Conservation (phyloP, 805 yeast genomes). For the Saccharomycopsis lassenensis region DNA sequence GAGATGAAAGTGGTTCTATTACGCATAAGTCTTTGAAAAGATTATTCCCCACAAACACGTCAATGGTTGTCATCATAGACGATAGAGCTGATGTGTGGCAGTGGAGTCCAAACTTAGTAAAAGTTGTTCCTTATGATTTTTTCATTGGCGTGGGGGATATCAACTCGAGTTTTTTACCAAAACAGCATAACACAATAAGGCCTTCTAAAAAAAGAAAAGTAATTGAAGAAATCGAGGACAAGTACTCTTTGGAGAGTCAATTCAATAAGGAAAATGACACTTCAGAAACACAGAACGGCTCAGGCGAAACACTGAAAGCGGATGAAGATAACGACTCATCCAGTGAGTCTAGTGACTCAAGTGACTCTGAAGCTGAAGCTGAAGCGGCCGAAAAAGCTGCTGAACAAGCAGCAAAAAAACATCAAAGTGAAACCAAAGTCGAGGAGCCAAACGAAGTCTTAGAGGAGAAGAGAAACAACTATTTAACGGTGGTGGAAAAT, state of each 20-base stretch:
- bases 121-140: slow-evolving; percentile 91
- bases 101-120: slow-evolving; percentile 85
- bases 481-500: slow-evolving; percentile 67
- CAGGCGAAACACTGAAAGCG: slow-evolving; percentile 17
- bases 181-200: slow-evolving; percentile 48
- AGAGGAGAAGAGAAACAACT: slow-evolving; percentile 54
- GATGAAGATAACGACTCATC: background rate
- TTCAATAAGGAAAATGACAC: background rate
- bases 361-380: slow-evolving; percentile 13
- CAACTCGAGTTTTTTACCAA: slow-evolving; percentile 83
- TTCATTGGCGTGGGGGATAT: slow-evolving; percentile 97
- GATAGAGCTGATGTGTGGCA: slow-evolving; percentile 99
- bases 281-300: slow-evolving; percentile 1
- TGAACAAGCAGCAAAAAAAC: slow-evolving; percentile 25
- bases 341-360: no score
- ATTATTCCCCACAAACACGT: slow-evolving; percentile 89
- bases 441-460: slow-evolving; percentile 28
- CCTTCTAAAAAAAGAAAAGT: slow-evolving; percentile 54
- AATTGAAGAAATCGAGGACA: slow-evolving; percentile 45
- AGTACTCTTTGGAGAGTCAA: slow-evolving; percentile 19
- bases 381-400: slow-evolving; percentile 13
- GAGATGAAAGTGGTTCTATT: slow-evolving; percentile 91
- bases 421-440: slow-evolving; percentile 21
- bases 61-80: slow-evolving; percentile 93
- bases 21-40: slow-evolving; percentile 83